Evolutionary conservation across 2,329 filamentous ascomycete genomes (phyloP), one percentile per base, ranked within the genome.

Genomic region (Pseudogymnoascus sp.): DNA sequence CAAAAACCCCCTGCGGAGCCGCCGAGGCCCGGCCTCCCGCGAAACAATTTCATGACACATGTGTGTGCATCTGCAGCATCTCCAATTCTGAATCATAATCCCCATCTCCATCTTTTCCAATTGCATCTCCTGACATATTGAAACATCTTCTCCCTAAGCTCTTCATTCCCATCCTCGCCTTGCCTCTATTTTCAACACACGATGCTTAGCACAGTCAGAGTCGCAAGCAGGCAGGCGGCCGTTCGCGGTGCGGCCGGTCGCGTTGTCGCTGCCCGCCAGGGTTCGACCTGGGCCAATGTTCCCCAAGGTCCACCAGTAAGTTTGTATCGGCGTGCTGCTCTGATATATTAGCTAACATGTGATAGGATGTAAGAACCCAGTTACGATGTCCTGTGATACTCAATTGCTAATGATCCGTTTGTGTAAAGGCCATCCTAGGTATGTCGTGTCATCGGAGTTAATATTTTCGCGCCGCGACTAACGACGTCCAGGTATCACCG

Each of bases 231-330:
- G 71, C 80, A 79, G 73, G 79, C 76, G 47, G 66, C 71, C 53
- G 63, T 68, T 38, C 69, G 67, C 38, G 65, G 68, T 64, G 44
- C 69, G 61, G 66, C 68, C 62, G 64, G 68, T 8, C 66, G 69
- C 67, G 68, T 64, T 66, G 67, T 64, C 47, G 64, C 67, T 57
- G 61, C 67, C 59, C 69, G 72, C 61, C 67, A 69, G 68, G 70
- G 71, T 70, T 96, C 92, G 66, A 90, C 89, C 70, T 97, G 93
- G 93, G 86, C 90, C 74, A 89, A 90, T 73, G 91, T 97, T 63
- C 88, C 91, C 70, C 91, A 97, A 80, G 93, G 93, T 68, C 93
- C 93, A 84, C 93, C 93, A 75, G 92, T 95, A 86, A 79, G 89
- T 85, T 60, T 60, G 23, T 67, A 63, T 38, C 63, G 47, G 35